Evolutionary conservation across 345 rosid genomes (phyloP).

Genomic region (Litchi chinensis): DNA sequence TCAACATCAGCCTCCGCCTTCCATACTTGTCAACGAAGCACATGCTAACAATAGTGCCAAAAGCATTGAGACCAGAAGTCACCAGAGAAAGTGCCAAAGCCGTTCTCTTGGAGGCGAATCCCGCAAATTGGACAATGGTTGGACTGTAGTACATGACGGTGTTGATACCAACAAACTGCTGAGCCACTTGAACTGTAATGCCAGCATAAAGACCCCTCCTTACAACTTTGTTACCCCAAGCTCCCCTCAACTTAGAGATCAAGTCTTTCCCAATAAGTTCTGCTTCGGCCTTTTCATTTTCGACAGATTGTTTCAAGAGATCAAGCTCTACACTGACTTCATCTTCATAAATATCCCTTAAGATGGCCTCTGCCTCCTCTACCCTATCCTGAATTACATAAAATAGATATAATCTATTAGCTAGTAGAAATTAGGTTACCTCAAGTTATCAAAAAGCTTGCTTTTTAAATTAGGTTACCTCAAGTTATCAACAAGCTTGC

Average conservation of each 20-base stretch:
- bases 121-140: conserved; percentile 83
- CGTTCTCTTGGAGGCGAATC: conserved; percentile 77
- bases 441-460: too few relatives aligned
- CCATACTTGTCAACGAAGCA: conserved; percentile 74
- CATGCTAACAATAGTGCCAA: conserved; percentile 83
- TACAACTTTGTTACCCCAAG: conserved; percentile 44
- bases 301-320: conserved; percentile 50
- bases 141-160: conserved; percentile 93
- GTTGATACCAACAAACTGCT: conserved; percentile 89
- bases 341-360: conserved; percentile 60
- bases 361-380: conserved; percentile 60
- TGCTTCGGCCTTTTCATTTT: conserved; percentile 61
- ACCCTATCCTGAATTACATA: conserved; percentile 36
- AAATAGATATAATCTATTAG: not conserved
- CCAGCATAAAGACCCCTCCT: conserved; percentile 86
- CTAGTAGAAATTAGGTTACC: not conserved
- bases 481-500: too few relatives aligned
- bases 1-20: conserved; percentile 73
- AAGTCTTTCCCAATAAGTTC: conserved; percentile 45
- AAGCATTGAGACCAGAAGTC: conserved; percentile 79
- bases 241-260: conserved; percentile 64
- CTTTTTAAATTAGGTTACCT: too few relatives aligned
- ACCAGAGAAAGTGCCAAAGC: conserved; percentile 83
- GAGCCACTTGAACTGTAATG: conserved; percentile 81
- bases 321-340: conserved; percentile 65